A percentile compares a stretch with the other conserved stretches of the same genome.
These are phyloP conservation scores for Microbotryomycetes sp. DNA, from an alignment of 1,284 basidiomycete genomes.

Conservation along the genomic window DNA sequence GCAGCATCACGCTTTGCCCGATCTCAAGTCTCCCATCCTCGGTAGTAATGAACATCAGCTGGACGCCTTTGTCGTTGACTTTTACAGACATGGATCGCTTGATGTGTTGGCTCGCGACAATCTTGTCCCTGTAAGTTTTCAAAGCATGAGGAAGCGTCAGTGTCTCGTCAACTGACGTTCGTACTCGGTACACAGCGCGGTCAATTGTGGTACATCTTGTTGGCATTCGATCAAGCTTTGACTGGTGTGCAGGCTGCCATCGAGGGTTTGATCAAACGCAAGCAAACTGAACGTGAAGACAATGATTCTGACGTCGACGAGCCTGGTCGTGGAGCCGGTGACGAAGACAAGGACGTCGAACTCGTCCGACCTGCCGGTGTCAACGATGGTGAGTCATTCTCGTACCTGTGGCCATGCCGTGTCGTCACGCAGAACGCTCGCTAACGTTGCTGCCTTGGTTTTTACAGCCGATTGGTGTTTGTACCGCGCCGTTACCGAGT, in stretches of 20 bases:
- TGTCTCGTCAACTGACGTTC: constrained; percentile 47
- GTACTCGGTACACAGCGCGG: background rate
- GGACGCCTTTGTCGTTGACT: constrained; percentile 62
- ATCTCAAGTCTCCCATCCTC: constrained; percentile 46
- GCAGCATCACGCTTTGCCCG: constrained; percentile 56
- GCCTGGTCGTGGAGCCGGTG: constrained; percentile 29
- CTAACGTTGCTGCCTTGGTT: no score
- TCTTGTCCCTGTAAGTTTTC: constrained; percentile 9
- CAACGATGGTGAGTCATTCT: constrained; percentile 19
- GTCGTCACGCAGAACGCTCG: no score
- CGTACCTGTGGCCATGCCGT: constrained; percentile 16
- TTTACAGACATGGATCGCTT: constrained; percentile 58
- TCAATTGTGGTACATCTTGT: background rate
- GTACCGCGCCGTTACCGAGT: constrained; percentile 50
- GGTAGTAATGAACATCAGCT: constrained; percentile 44
- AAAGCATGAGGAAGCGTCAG: constrained; percentile 52
- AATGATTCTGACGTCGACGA: constrained; percentile 35
- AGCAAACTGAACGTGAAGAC: constrained; percentile 35
- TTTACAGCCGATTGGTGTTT: constrained; percentile 53
- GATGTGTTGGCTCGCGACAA: constrained; percentile 43
- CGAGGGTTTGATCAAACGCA: constrained; percentile 46
- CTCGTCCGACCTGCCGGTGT: constrained; percentile 40
- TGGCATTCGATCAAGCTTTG: constrained; percentile 53
- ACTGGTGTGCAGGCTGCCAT: constrained; percentile 48
- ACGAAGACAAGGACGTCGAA: constrained; percentile 41